Evolutionary conservation across 2,329 filamentous ascomycete genomes (phyloP).

Genomic region (Fusarium multiceps): DNA sequence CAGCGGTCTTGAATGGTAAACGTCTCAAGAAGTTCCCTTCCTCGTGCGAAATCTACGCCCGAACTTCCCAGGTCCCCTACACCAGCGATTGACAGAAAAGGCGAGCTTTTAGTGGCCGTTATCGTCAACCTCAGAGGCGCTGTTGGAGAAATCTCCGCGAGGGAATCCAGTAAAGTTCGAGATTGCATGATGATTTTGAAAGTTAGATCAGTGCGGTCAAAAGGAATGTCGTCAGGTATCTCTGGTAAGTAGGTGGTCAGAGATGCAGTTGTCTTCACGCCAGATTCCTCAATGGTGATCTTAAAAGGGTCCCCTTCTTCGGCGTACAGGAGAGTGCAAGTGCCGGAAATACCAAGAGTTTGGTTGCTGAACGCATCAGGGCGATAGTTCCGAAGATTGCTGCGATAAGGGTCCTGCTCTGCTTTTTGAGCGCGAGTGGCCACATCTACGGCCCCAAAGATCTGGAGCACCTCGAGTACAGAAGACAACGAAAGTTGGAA

Average conservation of each 20-base stretch:
- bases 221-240: constrained; percentile 82
- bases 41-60: constrained; percentile 73
- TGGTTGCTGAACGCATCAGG: constrained; percentile 85
- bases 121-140: constrained; percentile 79
- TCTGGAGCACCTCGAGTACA: constrained; percentile 92
- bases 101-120: constrained; percentile 69
- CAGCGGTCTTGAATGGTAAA: constrained; percentile 71
- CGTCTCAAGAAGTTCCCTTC: constrained; percentile 77
- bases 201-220: constrained; percentile 80
- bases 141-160: constrained; percentile 76
- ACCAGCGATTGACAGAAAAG: constrained; percentile 80
- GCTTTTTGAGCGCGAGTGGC: constrained; percentile 67
- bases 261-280: constrained; percentile 89
- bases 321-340: constrained; percentile 84
- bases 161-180: constrained; percentile 75
- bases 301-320: constrained; percentile 81
- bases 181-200: constrained; percentile 97
- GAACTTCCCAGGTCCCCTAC: constrained; percentile 68
- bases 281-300: constrained; percentile 86
- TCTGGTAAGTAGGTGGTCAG: constrained; percentile 88
- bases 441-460: constrained; percentile 86
- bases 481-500: constrained; percentile 91
- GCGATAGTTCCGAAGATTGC: constrained; percentile 70
- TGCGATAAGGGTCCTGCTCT: constrained; percentile 70
- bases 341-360: constrained; percentile 83